phyloP scores from a whole-genome alignment of 2,329 filamentous ascomycete genomes.

The Penicillium janthinellum region DNA sequence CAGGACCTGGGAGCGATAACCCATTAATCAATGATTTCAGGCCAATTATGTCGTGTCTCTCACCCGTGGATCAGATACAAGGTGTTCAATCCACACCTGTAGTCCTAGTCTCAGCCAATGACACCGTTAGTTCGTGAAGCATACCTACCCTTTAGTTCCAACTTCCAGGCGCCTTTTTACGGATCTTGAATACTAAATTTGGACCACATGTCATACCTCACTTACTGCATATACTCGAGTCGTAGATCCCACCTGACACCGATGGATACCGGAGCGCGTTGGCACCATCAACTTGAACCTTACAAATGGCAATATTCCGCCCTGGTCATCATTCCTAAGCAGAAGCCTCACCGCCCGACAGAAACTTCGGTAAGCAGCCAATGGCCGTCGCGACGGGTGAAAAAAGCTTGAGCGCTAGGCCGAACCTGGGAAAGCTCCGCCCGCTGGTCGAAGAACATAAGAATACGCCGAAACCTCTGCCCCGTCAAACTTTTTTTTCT shows the following conservation, averaged over 20 bases:
- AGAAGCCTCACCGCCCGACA: slow-evolving; percentile 27
- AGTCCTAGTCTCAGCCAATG: too few relatives aligned
- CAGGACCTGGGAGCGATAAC: too few relatives aligned
- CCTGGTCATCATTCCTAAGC: slow-evolving; percentile 21
- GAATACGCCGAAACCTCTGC: slow-evolving; percentile 34
- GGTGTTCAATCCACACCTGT: too few relatives aligned
- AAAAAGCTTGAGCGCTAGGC: slow-evolving; percentile 25
- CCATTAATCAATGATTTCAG: too few relatives aligned
- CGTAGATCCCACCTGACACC: background rate
- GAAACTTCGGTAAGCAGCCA: slow-evolving; percentile 35
- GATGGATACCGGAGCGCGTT: background rate
- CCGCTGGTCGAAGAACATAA: slow-evolving; percentile 28
- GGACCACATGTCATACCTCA: too few relatives aligned
- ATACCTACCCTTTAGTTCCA: too few relatives aligned
- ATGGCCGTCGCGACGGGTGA: slow-evolving; percentile 16
- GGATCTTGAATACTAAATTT: too few relatives aligned
- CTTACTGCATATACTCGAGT: too few relatives aligned
- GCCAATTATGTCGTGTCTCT: too few relatives aligned
- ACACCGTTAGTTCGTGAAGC: too few relatives aligned
- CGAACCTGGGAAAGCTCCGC: slow-evolving; percentile 19
- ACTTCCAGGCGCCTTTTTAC: too few relatives aligned
- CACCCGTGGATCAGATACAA: too few relatives aligned
- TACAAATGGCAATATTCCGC: background rate
- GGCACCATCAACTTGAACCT: background rate
- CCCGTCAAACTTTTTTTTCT: slow-evolving; percentile 40